Conservation (phyloP, 2,329 filamentous ascomycete species). For the Exophiala spinifera region DNA sequence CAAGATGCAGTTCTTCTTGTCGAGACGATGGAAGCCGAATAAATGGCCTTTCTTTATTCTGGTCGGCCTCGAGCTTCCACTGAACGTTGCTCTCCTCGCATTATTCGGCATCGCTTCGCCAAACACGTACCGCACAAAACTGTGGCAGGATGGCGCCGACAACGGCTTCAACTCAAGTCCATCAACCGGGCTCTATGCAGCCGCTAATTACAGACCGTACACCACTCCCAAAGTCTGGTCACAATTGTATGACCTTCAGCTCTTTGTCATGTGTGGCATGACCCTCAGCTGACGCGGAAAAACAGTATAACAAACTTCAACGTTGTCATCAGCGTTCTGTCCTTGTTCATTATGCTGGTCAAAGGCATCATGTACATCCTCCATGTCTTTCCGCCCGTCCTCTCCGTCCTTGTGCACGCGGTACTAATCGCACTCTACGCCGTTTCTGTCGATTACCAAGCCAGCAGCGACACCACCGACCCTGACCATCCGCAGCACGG, state of each 20-base stretch:
- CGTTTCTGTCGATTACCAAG: conserved; percentile 55
- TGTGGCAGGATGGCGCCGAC: conserved; percentile 61
- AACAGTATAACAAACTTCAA: conserved; percentile 59
- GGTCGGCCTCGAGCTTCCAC: conserved; percentile 54
- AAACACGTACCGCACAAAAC: conserved; percentile 57
- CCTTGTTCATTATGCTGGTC: conserved; percentile 59
- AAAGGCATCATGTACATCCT: conserved; percentile 57
- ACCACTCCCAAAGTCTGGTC: conserved; percentile 58
- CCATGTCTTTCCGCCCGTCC: conserved; percentile 55
- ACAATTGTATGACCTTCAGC: conserved; percentile 47
- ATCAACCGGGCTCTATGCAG: conserved; percentile 54
- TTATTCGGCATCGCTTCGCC: conserved; percentile 62
- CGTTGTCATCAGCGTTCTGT: conserved; percentile 59
- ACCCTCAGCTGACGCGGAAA: neutral
- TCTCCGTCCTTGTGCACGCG: conserved; percentile 53
- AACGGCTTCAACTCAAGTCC: conserved; percentile 63
- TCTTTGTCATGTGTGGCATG: conserved; percentile 3
- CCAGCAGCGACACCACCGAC: conserved; percentile 58
- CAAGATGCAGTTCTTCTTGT: conserved; percentile 43
- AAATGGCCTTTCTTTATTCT: conserved; percentile 48
- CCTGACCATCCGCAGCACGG: conserved; percentile 52
- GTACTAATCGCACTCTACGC: conserved; percentile 53
- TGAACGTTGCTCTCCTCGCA: conserved; percentile 57
- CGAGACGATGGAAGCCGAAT: conserved; percentile 54
- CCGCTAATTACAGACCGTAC: conserved; percentile 57